Conservation (phyloP, 345 rosid species). For the Moricandia moricandioides region DNA sequence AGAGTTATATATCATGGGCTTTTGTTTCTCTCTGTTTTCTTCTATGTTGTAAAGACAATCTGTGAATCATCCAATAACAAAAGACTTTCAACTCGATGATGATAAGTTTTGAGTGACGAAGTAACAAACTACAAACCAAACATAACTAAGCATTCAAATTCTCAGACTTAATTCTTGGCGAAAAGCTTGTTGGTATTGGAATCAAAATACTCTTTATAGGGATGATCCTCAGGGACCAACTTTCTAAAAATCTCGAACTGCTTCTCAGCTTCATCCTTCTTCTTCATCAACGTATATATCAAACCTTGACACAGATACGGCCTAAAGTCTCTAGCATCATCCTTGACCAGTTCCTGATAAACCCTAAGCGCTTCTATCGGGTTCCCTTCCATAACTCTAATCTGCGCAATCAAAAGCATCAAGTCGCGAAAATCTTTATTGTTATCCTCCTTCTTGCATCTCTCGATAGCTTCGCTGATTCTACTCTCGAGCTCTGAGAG, state of each 20-base stretch:
- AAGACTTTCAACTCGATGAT: too few species aligned
- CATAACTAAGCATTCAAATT: background rate
- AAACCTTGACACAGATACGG: slow-evolving; percentile 88
- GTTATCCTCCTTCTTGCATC: slow-evolving; percentile 65
- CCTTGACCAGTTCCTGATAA: background rate
- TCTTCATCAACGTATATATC: slow-evolving; percentile 70
- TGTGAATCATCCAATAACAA: too few species aligned
- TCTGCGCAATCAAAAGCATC: background rate
- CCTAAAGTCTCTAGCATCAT: slow-evolving; percentile 61
- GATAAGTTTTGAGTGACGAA: too few species aligned
- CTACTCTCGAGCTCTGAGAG: slow-evolving; percentile 51
- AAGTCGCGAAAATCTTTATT: slow-evolving; percentile 31
- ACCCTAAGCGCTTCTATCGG: background rate
- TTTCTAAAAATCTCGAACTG: slow-evolving; percentile 68
- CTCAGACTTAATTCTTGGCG: background rate
- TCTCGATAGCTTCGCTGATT: slow-evolving; percentile 63
- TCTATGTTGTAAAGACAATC: too few species aligned
- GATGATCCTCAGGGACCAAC: slow-evolving; percentile 86
- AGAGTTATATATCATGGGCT: too few species aligned
- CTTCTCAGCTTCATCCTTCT: slow-evolving; percentile 78
- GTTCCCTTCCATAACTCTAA: background rate
- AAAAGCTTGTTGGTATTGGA: slow-evolving; percentile 46
- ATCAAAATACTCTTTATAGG: slow-evolving; percentile 71
- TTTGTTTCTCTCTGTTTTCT: too few species aligned
- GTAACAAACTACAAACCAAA: background rate